These are phyloP conservation scores for Mangifera indica DNA, from an alignment of 345 rosid genomes.

Conservation along the genomic window DNA sequence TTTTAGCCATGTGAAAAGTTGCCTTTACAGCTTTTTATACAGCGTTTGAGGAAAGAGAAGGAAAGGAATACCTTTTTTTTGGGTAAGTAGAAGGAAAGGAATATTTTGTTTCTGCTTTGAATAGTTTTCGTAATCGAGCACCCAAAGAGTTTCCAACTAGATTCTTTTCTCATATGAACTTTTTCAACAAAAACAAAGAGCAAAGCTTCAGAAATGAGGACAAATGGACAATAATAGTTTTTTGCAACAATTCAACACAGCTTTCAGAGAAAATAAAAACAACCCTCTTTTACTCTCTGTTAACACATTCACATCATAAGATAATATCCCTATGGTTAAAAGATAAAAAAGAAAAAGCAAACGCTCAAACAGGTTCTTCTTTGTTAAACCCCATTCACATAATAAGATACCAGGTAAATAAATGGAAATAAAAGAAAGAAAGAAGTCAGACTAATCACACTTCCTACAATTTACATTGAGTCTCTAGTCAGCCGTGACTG, in stretches of 20 bases:
- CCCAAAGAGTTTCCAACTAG: background rate
- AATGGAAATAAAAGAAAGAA: constrained; percentile 6
- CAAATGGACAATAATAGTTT: background rate
- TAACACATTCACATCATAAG: constrained; percentile 8
- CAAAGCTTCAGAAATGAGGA: background rate
- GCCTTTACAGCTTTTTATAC: constrained; percentile 18
- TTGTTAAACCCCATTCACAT: constrained; percentile 33
- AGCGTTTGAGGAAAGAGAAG: background rate
- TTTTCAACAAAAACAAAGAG: background rate
- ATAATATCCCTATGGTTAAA: constrained; percentile 13
- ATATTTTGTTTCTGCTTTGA: constrained; percentile 12
- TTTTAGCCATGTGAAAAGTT: constrained; percentile 23
- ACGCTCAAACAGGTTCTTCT: constrained; percentile 23
- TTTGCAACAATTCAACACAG: background rate
- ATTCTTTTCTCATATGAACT: no score
- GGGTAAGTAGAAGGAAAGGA: constrained; percentile 12
- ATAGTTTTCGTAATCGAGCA: background rate
- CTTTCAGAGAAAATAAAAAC: constrained; percentile 11
- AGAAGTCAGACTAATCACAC: constrained; percentile 41
- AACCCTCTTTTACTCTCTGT: constrained; percentile 15
- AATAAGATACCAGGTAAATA: constrained; percentile 13
- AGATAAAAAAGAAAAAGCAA: background rate
- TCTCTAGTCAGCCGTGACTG: constrained; percentile 31
- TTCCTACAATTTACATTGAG: constrained; percentile 37
- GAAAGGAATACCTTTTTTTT: constrained; percentile 18